Evolutionary conservation across 2,329 filamentous ascomycete species (phyloP).

Genomic region (Leptographium galeiforme): DNA sequence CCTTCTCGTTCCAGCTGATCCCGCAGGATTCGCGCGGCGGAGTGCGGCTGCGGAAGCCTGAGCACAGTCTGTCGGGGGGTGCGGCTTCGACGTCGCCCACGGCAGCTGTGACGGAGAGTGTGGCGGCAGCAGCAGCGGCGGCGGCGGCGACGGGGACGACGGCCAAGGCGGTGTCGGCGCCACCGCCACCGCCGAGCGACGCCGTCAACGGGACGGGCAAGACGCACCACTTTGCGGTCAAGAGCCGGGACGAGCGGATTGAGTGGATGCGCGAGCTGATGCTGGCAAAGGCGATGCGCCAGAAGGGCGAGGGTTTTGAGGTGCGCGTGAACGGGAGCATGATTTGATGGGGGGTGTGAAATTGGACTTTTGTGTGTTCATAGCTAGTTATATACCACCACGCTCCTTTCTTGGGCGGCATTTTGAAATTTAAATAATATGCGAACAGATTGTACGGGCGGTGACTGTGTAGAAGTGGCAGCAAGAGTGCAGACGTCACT

Average conservation of each 20-base stretch:
- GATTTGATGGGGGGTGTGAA: conserved; percentile 30
- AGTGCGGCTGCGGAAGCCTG: conserved; percentile 36
- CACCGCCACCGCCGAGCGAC: conserved; percentile 25
- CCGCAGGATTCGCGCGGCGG: conserved; percentile 49
- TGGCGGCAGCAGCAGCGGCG: not conserved
- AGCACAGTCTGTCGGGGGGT: conserved; percentile 20
- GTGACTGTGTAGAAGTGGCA: not conserved
- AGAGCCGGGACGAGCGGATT: conserved; percentile 75
- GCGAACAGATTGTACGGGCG: no score
- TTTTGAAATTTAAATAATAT: not conserved
- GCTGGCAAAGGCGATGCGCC: conserved; percentile 75
- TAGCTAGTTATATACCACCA: conserved; percentile 10
- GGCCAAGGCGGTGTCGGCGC: conserved; percentile 13
- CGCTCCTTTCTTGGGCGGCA: conserved; percentile 11
- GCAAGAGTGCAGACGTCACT: no score
- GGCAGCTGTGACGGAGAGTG: not conserved
- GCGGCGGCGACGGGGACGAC: not conserved
- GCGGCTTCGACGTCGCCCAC: not conserved
- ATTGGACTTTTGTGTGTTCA: not conserved
- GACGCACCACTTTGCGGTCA: conserved; percentile 88
- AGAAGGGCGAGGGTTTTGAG: conserved; percentile 73
- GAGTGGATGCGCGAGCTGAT: conserved; percentile 96
- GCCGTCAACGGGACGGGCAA: conserved; percentile 54
- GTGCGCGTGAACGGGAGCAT: conserved; percentile 70
- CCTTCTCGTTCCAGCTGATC: conserved; percentile 77